Evolutionary conservation across 2,329 filamentous ascomycete species (phyloP).

Genomic region (Hirsutella rhossiliensis): DNA sequence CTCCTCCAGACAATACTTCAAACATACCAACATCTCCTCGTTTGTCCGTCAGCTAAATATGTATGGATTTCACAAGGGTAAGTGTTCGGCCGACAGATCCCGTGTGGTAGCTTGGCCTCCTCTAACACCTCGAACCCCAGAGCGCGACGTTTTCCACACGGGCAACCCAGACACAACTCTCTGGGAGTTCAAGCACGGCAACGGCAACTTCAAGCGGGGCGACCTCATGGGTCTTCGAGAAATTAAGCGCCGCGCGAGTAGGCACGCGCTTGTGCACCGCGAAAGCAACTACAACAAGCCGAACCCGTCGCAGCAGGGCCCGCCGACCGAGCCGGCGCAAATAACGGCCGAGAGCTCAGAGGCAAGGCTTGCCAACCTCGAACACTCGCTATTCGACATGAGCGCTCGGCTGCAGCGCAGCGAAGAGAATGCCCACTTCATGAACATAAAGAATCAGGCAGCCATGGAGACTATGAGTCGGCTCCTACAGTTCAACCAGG

Average conservation of each 20-base stretch:
- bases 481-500: conserved; percentile 65
- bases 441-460: conserved; percentile 71
- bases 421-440: conserved; percentile 69
- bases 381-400: conserved; percentile 75
- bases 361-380: conserved; percentile 59
- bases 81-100: conserved; percentile 4
- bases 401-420: conserved; percentile 63
- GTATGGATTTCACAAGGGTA: conserved; percentile 99
- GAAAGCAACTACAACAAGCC: conserved; percentile 77
- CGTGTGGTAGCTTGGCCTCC: background rate
- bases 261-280: conserved; percentile 85
- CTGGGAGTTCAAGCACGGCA: conserved; percentile 98
- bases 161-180: conserved; percentile 85
- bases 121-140: conserved; percentile 30
- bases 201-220: conserved; percentile 91
- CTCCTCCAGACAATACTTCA: conserved; percentile 81
- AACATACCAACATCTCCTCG: conserved; percentile 97
- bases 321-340: conserved; percentile 72
- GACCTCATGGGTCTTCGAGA: conserved; percentile 84
- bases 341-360: conserved; percentile 63
- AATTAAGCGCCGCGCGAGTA: conserved; percentile 87
- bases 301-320: conserved; percentile 64
- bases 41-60: conserved; percentile 98
- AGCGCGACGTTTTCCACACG: conserved; percentile 96
- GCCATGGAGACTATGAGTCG: conserved; percentile 71